Percentiles rank a stretch among this genome's conserved stretches.
phyloP scores from a whole-genome alignment of 2,329 filamentous ascomycete genomes.

The Cytospora piceicola region DNA sequence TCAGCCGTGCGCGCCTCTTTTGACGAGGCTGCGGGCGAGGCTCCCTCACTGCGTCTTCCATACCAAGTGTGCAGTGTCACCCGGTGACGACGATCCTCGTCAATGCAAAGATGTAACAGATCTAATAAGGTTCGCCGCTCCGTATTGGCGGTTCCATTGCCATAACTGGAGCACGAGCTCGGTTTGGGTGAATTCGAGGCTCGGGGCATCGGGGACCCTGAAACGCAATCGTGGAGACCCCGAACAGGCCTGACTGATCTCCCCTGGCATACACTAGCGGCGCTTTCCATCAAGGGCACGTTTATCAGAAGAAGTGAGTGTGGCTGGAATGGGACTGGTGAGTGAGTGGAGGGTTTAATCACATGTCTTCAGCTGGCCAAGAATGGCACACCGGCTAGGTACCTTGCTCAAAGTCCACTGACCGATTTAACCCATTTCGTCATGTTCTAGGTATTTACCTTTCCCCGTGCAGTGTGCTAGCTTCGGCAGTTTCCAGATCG shows the following conservation, averaged over 20 bases:
- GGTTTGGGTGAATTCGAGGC: conserved; percentile 14
- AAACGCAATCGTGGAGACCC: not conserved
- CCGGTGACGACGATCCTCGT: not conserved
- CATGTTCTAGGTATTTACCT: conserved; percentile 2
- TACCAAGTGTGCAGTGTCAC: conserved; percentile 8
- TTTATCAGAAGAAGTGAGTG: not conserved
- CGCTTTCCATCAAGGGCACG: conserved; percentile 7
- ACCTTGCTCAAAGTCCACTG: not conserved
- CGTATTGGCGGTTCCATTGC: not conserved
- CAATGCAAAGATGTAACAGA: not conserved
- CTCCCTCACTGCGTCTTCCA: conserved; percentile 8
- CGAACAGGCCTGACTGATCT: conserved; percentile 13
- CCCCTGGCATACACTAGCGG: conserved; percentile 8
- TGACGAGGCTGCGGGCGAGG: conserved; percentile 26
- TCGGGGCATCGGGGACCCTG: conserved; percentile 21
- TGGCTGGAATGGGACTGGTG: not conserved
- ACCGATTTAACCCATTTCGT: not conserved
- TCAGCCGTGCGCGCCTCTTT: conserved; percentile 13
- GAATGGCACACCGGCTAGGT: not conserved
- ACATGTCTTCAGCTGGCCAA: not conserved
- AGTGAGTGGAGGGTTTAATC: not conserved
- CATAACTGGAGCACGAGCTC: conserved; percentile 21
- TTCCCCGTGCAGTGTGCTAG: conserved; percentile 7
- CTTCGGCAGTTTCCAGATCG: conserved; percentile 17
- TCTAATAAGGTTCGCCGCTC: not conserved